Percentiles rank a stretch among this genome's conserved stretches.
These are phyloP conservation scores for Termitomyces sp. DNA, from an alignment of 768 basidiomycete species.

Conservation along the genomic window DNA sequence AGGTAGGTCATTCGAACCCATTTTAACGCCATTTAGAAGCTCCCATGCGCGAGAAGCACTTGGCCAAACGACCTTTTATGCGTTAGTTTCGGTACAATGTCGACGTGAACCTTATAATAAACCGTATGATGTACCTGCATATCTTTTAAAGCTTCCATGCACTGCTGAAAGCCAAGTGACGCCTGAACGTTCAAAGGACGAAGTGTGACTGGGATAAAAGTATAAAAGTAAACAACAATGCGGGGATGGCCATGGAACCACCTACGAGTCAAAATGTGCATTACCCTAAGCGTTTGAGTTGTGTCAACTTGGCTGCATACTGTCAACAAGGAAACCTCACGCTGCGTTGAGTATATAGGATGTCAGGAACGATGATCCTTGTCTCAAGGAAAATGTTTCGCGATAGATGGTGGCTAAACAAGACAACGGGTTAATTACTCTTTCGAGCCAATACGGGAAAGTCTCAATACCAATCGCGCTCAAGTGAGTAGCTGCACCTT, in stretches of 20 bases:
- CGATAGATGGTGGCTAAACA: constrained; percentile 52
- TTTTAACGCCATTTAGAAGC: constrained; percentile 60
- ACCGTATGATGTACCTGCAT: constrained; percentile 49
- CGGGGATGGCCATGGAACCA: not conserved
- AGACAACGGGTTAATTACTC: not conserved
- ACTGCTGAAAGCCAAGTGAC: constrained; percentile 58
- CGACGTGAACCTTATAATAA: not conserved
- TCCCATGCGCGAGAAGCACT: constrained; percentile 64
- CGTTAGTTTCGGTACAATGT: constrained; percentile 1
- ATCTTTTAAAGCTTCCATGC: constrained; percentile 56
- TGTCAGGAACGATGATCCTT: constrained; percentile 60
- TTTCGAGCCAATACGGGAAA: not conserved
- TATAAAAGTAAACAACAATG: constrained; percentile 8
- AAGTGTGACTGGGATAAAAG: constrained; percentile 48
- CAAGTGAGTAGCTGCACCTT: constrained; percentile 67
- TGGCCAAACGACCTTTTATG: constrained; percentile 54
- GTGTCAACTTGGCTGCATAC: constrained; percentile 8
- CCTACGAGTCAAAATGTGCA: constrained; percentile 74
- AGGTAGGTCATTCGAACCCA: constrained; percentile 40
- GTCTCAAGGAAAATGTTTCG: constrained; percentile 55
- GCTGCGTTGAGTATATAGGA: constrained; percentile 68
- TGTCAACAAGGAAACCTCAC: constrained; percentile 35
- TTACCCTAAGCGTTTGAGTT: constrained; percentile 45
- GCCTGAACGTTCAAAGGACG: constrained; percentile 71
- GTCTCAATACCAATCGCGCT: constrained; percentile 49